phyloP scores from a whole-genome alignment of 306 rosid species.

The Vigna radiata region DNA sequence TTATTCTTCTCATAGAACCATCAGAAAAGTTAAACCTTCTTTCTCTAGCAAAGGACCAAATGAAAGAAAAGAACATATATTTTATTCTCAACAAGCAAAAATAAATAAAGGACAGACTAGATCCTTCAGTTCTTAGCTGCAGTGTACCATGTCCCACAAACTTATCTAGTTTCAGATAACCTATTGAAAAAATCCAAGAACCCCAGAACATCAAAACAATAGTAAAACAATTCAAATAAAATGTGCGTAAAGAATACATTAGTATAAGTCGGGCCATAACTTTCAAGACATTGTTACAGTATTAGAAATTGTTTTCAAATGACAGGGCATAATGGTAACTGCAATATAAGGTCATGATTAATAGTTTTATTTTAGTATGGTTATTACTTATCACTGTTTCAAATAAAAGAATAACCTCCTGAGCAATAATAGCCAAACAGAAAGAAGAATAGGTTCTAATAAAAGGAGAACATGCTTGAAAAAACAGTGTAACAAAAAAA shows the following conservation, averaged over 20 bases:
- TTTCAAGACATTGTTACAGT: conserved; percentile 31
- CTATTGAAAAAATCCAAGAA: not conserved
- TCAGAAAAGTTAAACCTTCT: not conserved
- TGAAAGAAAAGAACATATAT: not conserved
- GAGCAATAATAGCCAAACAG: conserved; percentile 25
- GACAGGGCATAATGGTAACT: conserved; percentile 21
- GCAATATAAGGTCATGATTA: conserved; percentile 1
- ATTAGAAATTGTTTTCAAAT: conserved; percentile 20
- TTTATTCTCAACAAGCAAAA: not conserved
- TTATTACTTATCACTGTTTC: conserved; percentile 1
- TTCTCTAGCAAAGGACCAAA: conserved; percentile 6
- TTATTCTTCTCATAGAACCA: not conserved
- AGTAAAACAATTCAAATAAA: conserved; percentile 3
- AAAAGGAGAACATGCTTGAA: not conserved
- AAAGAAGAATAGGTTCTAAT: not conserved
- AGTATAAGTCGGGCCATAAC: not conserved
- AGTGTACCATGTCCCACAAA: not conserved
- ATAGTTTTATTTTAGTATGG: conserved; percentile 5
- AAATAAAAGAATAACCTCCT: conserved; percentile 4
- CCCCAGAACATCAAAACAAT: not conserved
- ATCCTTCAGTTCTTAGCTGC: conserved; percentile 7
- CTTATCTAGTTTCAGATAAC: not conserved
- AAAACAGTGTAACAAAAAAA: conserved; percentile 3
- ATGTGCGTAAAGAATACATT: not conserved
- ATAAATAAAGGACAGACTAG: not conserved